Evolutionary conservation across 495 filamentous ascomycete species (phyloP), one percentile per base, ranked within the genome.

Genomic region (Filosporella fistucella): DNA sequence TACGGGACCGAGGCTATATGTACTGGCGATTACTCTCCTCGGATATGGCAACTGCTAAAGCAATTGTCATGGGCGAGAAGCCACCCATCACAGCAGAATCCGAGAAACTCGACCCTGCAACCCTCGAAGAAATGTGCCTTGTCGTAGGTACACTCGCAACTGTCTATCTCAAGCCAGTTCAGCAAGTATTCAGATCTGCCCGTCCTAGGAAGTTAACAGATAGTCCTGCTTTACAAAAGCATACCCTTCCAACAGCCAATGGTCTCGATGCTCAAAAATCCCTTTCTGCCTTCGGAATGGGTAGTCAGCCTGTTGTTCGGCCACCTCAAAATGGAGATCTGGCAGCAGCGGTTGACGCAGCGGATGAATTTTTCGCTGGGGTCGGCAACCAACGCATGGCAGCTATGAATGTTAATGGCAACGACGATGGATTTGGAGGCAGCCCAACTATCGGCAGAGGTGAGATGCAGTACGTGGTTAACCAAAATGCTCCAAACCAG

Each of bases 11-110:
- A 51, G 93, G 93, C 10, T 97, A 96, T 70, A 96, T 99, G 89
- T 99, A 99, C 71, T 99, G 93, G 93, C 85, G 93, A 7, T 76
- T 99, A 17, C 77, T 99, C 3, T 96, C 90, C n/a, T 89, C 88
- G 2, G 90, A 96, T 66, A 90, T 94, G 45, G 80, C 86, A 14
- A 80, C 82, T 0, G 93, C 93, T 8, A 91, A 89, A 59, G 71
- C 80, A 47, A 77, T 99, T 45, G 88, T 99, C 52, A 96, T 97
- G 91, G 91, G 91, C 50, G 85, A 94, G 55, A 97, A 97, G 63
- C 93, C 93, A 1, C 80, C 93, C 30, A 97, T 98, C 70, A 96
- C 89, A 2, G 93, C 93, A 35, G 94, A 97, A 63, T 88, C 86
- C 45, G 94, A 97, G 69, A 93, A 93, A 56, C 77, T 97, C 1